Conservation (phyloP, 2,329 filamentous ascomycete species). For the Colletotrichum tamarilloi region DNA sequence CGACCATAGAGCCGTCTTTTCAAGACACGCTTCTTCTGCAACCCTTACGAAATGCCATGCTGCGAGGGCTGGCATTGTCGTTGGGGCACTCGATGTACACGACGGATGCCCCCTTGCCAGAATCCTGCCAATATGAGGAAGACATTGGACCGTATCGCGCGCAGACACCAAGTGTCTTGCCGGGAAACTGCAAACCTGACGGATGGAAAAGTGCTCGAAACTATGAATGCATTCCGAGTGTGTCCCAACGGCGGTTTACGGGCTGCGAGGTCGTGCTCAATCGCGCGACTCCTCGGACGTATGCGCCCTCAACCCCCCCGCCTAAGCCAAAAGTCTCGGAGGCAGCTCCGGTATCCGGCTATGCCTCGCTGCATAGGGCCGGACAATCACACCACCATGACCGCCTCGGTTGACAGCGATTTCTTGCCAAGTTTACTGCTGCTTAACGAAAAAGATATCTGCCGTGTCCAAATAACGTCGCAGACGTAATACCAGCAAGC, state of each 20-base stretch:
- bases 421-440: too few relatives aligned
- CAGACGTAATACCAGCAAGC: too few relatives aligned
- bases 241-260: neutral
- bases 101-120: too few relatives aligned
- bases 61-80: neutral
- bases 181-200: neutral
- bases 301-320: neutral
- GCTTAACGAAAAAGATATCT: too few relatives aligned
- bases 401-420: too few relatives aligned
- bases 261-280: neutral
- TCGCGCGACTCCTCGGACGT: neutral
- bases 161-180: neutral
- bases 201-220: neutral
- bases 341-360: neutral
- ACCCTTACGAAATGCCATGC: neutral
- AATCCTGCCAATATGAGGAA: neutral
- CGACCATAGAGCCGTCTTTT: neutral
- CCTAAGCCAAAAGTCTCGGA: neutral
- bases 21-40: neutral
- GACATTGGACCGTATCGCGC: too few relatives aligned
- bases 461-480: too few relatives aligned
- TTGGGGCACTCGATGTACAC: neutral
- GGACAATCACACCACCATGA: neutral
- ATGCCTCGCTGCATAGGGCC: neutral
- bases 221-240: neutral